Evolutionary conservation across 306 rosid species (phyloP).

Genomic region (Comarum palustre): DNA sequence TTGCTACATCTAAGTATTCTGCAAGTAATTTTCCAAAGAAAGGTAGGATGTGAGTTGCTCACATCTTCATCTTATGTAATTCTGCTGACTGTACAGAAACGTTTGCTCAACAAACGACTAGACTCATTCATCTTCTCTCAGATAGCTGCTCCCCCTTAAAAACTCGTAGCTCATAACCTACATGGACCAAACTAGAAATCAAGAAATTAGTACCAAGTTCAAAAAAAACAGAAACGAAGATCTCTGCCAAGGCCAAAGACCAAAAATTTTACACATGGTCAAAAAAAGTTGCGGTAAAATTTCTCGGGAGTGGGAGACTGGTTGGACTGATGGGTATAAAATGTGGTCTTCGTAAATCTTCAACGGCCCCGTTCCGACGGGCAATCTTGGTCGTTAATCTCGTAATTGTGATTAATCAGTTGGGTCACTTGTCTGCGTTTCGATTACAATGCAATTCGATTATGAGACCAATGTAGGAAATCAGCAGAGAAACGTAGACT

Average conservation of each 20-base stretch:
- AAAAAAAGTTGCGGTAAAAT: neutral
- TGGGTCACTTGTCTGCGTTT: too few relatives aligned
- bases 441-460: too few relatives aligned
- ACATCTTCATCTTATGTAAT: neutral
- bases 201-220: neutral
- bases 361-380: too few relatives aligned
- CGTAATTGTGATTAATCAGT: too few relatives aligned
- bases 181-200: neutral
- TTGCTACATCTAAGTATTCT: too few relatives aligned
- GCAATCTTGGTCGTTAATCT: too few relatives aligned
- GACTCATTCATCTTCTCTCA: neutral
- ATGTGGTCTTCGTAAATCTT: too few relatives aligned
- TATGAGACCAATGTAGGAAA: too few relatives aligned
- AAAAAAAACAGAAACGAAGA: neutral
- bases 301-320: too few relatives aligned
- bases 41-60: neutral
- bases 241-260: neutral
- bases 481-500: too few relatives aligned
- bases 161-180: neutral
- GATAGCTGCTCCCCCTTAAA: neutral
- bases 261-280: neutral
- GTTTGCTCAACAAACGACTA: slow-evolving; percentile 2
- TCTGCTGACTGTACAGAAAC: slow-evolving; percentile 10
- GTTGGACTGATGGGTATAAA: neutral
- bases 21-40: neutral